These are phyloP conservation scores for Geotrichum candidum DNA, from an alignment of 1,139 yeast genomes.

Conservation along the genomic window DNA sequence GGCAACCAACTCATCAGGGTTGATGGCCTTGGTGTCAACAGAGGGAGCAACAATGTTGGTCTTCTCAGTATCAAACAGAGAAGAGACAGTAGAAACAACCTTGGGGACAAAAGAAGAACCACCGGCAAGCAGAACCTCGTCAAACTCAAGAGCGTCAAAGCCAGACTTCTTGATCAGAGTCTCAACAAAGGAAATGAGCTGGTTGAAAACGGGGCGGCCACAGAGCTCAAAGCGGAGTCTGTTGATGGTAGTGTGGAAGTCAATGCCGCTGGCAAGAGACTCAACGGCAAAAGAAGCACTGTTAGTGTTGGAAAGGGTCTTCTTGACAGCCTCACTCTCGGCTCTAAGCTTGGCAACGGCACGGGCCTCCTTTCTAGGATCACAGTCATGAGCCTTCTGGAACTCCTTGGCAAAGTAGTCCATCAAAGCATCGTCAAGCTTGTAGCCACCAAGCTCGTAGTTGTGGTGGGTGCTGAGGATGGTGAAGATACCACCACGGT, in stretches of 20 bases:
- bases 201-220: slow-evolving; percentile 69
- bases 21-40: slow-evolving; percentile 64
- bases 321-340: slow-evolving; percentile 80
- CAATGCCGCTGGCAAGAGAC: slow-evolving; percentile 88
- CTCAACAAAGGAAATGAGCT: slow-evolving; percentile 73
- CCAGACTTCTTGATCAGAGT: slow-evolving; percentile 74
- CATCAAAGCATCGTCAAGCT: slow-evolving; percentile 71
- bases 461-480: slow-evolving; percentile 82
- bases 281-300: slow-evolving; percentile 91
- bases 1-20: slow-evolving; percentile 85
- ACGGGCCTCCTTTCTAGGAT: slow-evolving; percentile 77
- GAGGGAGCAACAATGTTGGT: slow-evolving; percentile 76
- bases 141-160: slow-evolving; percentile 77
- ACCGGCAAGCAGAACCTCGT: slow-evolving; percentile 88
- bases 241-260: slow-evolving; percentile 87
- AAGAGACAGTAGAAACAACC: slow-evolving; percentile 67
- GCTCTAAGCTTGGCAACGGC: slow-evolving; percentile 83
- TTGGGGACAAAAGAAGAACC: slow-evolving; percentile 93
- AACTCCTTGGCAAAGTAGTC: slow-evolving; percentile 90
- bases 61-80: slow-evolving; percentile 68
- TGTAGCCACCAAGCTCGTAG: slow-evolving; percentile 78
- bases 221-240: slow-evolving; percentile 90
- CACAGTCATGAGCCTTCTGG: slow-evolving; percentile 75
- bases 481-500: slow-evolving; percentile 90
- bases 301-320: slow-evolving; percentile 86